phyloP scores from a whole-genome alignment of 306 rosid genomes.

The Fragaria iinumae region DNA sequence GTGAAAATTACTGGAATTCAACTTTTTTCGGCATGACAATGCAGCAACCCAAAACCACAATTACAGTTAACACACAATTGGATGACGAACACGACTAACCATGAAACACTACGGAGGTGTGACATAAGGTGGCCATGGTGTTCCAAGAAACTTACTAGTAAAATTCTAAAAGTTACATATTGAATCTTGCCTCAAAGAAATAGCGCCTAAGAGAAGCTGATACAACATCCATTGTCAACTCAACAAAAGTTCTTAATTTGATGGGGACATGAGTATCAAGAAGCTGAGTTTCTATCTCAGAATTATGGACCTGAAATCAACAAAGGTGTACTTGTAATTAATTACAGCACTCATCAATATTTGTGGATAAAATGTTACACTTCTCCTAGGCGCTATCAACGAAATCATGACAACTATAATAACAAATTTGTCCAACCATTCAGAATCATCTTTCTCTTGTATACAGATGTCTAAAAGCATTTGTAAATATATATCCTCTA shows the following conservation, averaged over 20 bases:
- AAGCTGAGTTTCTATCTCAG: slow-evolving; percentile 36
- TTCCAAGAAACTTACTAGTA: slow-evolving; percentile 10
- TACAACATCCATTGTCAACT: slow-evolving; percentile 77
- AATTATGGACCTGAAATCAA: slow-evolving; percentile 60
- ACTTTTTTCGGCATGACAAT: too few relatives aligned
- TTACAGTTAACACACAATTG: neutral
- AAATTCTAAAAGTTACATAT: slow-evolving; percentile 28
- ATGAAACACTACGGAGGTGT: neutral
- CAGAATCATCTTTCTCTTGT: neutral
- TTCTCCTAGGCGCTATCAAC: too few relatives aligned
- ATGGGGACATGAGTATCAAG: slow-evolving; percentile 41
- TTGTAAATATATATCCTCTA: neutral
- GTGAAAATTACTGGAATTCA: too few relatives aligned
- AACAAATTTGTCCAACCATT: neutral
- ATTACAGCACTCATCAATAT: too few relatives aligned
- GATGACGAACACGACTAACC: neutral
- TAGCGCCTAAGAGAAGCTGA: slow-evolving; percentile 94
- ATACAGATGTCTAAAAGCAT: too few relatives aligned
- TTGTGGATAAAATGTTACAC: too few relatives aligned
- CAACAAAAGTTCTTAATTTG: slow-evolving; percentile 68
- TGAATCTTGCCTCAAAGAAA: slow-evolving; percentile 89
- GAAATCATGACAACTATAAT: neutral
- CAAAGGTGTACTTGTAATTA: neutral
- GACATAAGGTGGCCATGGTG: neutral
- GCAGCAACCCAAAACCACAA: too few relatives aligned